Evolutionary conservation across 148 eudicot genomes (phyloP).

Genomic region (Amaranthus cruentus): DNA sequence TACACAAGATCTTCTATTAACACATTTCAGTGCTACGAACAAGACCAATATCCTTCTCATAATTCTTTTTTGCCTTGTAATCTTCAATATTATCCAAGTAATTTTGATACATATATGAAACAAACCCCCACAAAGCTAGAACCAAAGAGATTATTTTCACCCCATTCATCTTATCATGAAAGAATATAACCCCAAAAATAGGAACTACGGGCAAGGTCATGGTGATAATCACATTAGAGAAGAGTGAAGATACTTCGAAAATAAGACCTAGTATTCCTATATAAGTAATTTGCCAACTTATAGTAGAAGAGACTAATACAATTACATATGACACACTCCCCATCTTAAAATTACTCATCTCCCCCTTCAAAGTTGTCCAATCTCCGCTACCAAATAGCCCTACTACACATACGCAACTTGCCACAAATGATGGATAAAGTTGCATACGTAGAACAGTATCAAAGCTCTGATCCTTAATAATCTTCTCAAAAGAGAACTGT

Average conservation of each 20-base stretch:
- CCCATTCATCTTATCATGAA: conserved; percentile 48
- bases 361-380: conserved; percentile 32
- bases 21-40: conserved; percentile 11
- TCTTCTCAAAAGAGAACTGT: conserved; percentile 37
- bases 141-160: conserved; percentile 39
- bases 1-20: no score
- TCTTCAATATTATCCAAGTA: conserved; percentile 34
- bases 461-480: conserved; percentile 30
- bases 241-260: conserved; percentile 44
- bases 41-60: neutral
- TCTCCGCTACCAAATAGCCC: conserved; percentile 51
- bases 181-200: conserved; percentile 40
- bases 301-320: conserved; percentile 36
- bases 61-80: conserved; percentile 1
- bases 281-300: conserved; percentile 40
- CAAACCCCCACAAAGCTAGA: conserved; percentile 47
- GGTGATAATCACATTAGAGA: conserved; percentile 47
- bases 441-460: conserved; percentile 31
- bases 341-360: conserved; percentile 27
- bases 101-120: conserved; percentile 48
- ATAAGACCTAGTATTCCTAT: conserved; percentile 36
- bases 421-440: conserved; percentile 28
- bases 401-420: conserved; percentile 29
- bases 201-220: conserved; percentile 47
- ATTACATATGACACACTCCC: conserved; percentile 42